Evolutionary conservation across 768 basidiomycete genomes (phyloP).

Genomic region (Pleurotus giganteus): DNA sequence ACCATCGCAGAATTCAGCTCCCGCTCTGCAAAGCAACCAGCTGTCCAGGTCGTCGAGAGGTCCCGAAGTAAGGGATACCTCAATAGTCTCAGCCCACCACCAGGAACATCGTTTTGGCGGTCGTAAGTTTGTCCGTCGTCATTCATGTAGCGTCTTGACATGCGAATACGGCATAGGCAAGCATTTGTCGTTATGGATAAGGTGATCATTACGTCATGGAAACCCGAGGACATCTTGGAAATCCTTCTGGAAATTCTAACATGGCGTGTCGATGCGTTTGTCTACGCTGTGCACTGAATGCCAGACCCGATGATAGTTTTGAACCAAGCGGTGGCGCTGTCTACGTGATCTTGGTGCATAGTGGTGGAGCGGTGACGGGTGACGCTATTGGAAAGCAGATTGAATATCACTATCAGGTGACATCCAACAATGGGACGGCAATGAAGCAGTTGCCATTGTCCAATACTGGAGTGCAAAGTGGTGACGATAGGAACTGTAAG

Average conservation of each 20-base stretch:
- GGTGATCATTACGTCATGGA: neutral
- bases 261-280: neutral
- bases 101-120: neutral
- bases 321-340: neutral
- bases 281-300: neutral
- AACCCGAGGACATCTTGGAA: neutral
- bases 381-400: too few species aligned
- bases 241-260: neutral
- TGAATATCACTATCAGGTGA: neutral
- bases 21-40: too few species aligned
- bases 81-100: neutral
- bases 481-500: neutral
- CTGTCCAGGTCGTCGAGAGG: too few species aligned
- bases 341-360: neutral
- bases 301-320: neutral
- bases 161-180: neutral
- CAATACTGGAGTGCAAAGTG: neutral
- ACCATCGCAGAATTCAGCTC: too few species aligned
- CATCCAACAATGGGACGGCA: neutral
- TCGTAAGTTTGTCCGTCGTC: neutral
- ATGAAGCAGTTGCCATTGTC: neutral
- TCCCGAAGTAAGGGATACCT: neutral
- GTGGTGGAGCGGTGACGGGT: neutral
- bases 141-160: neutral
- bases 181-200: neutral